A percentile compares a stretch with the other conserved stretches of the same genome.
Evolutionary conservation across 257 asterid species (phyloP).

Genomic region (Linderniella brevidens): DNA sequence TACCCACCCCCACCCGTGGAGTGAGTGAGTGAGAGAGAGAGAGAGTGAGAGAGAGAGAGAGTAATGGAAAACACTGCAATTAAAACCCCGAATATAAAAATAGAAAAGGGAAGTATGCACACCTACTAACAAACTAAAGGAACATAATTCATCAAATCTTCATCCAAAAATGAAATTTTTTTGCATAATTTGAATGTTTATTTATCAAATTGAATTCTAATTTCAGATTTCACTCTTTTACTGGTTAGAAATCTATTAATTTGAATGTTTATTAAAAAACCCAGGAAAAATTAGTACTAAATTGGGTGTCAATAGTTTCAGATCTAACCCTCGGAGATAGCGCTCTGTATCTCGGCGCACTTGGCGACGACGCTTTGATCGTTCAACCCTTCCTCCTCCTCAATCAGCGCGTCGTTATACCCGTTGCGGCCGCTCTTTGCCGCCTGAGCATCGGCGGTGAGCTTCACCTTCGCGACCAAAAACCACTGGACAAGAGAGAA

Average conservation of each 20-base stretch:
- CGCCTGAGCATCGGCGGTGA: constrained; percentile 20
- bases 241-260: neutral
- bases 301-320: constrained; percentile 13
- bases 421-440: constrained; percentile 37
- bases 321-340: constrained; percentile 68
- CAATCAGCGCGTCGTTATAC: constrained; percentile 50
- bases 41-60: no score
- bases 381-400: constrained; percentile 74
- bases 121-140: no score
- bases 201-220: no score
- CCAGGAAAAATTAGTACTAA: constrained; percentile 16
- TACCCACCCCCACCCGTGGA: no score
- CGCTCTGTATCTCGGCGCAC: constrained; percentile 82
- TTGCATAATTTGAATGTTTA: no score
- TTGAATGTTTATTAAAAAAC: neutral
- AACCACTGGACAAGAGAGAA: constrained; percentile 44
- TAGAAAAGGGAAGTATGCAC: no score
- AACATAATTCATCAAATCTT: no score
- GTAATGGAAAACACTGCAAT: no score
- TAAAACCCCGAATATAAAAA: no score
- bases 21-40: no score
- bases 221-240: neutral
- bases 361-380: constrained; percentile 54
- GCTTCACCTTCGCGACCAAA: constrained; percentile 23
- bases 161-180: no score